Evolutionary conservation across 2,329 filamentous ascomycete species (phyloP).

Genomic region (Zasmidium angulare): DNA sequence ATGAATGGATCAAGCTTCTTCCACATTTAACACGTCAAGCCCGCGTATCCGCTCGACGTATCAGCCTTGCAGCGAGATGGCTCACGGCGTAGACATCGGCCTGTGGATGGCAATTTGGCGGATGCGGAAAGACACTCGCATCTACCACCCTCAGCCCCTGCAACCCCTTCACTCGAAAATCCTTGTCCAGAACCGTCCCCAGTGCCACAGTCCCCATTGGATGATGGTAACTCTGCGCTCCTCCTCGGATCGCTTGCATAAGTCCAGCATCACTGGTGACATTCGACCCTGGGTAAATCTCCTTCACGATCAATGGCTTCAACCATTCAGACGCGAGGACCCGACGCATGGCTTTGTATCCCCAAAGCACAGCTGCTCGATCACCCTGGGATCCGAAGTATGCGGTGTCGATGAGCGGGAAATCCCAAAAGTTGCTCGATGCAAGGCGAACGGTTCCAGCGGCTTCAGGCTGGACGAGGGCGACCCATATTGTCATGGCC

Average conservation of each 20-base stretch:
- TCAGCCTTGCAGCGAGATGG: slow-evolving; percentile 4
- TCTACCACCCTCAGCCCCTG: slow-evolving; percentile 19
- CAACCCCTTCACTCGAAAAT: slow-evolving; percentile 16
- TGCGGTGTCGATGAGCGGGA: slow-evolving; percentile 62
- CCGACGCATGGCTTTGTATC: slow-evolving; percentile 6
- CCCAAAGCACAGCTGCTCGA: slow-evolving; percentile 10
- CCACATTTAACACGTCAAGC: neutral
- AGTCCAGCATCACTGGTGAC: slow-evolving; percentile 13
- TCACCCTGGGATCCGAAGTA: slow-evolving; percentile 43
- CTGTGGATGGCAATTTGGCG: slow-evolving; percentile 13
- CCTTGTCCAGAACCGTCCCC: slow-evolving; percentile 14
- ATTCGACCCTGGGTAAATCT: slow-evolving; percentile 12
- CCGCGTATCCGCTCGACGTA: neutral
- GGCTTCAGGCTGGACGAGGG: slow-evolving; percentile 58
- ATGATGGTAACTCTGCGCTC: slow-evolving; percentile 15
- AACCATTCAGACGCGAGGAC: neutral
- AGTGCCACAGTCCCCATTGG: slow-evolving; percentile 7
- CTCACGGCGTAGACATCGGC: slow-evolving; percentile 12
- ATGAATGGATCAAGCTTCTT: neutral
- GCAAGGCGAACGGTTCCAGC: slow-evolving; percentile 24
- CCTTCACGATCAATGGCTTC: neutral
- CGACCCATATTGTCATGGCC: slow-evolving; percentile 5
- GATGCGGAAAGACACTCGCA: slow-evolving; percentile 15
- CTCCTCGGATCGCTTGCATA: slow-evolving; percentile 13
- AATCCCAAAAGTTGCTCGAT: slow-evolving; percentile 61